Evolutionary conservation across 352 stramenopile genomes (phyloP).

Genomic region (Phytophthora fragariaefolia): DNA sequence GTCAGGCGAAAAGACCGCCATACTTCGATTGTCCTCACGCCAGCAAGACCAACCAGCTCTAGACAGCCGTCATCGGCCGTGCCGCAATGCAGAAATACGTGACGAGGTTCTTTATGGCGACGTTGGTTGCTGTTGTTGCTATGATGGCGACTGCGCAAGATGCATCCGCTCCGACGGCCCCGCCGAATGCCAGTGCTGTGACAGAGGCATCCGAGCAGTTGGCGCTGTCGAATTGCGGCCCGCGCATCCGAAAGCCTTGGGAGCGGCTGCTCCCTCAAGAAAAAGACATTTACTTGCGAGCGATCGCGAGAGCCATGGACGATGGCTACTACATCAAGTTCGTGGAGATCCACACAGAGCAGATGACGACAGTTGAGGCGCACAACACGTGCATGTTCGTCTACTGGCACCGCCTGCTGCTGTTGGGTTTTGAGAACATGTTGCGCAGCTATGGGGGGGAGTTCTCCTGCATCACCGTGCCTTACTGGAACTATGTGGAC

Average conservation of each 20-base stretch:
- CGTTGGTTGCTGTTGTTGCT: constrained; percentile 6
- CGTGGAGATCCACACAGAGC: constrained; percentile 87
- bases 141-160: constrained; percentile 24
- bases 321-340: constrained; percentile 88
- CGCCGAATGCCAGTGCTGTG: constrained; percentile 1
- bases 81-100: constrained; percentile 25
- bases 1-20: constrained; percentile 21
- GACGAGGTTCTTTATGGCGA: constrained; percentile 7
- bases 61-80: neutral
- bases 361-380: constrained; percentile 81
- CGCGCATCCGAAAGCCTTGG: constrained; percentile 83
- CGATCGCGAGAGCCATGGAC: constrained; percentile 80
- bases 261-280: constrained; percentile 60
- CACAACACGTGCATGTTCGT: constrained; percentile 91
- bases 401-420: constrained; percentile 85
- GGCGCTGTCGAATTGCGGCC: constrained; percentile 48
- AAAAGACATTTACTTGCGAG: constrained; percentile 79
- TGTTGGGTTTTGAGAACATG: constrained; percentile 90
- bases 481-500: constrained; percentile 90
- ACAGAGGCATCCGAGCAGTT: constrained; percentile 39
- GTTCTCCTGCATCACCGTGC: constrained; percentile 87
- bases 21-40: constrained; percentile 32
- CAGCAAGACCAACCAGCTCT: neutral
- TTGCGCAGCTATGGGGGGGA: constrained; percentile 77
- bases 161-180: neutral